Conservation (phyloP, 352 stramenopile species). For the Globisporangium alternatum region DNA sequence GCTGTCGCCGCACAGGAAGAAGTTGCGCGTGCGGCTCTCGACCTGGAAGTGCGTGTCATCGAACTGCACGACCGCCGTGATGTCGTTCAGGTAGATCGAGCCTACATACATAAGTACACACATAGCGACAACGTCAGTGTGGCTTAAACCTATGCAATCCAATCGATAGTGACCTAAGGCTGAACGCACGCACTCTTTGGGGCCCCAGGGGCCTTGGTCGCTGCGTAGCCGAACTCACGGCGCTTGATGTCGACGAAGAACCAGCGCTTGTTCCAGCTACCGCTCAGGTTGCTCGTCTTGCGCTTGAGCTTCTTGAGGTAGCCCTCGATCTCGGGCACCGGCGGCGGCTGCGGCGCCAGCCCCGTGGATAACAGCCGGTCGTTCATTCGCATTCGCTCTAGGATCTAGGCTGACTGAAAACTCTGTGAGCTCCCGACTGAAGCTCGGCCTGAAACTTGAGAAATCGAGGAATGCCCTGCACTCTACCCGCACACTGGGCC, state of each 20-base stretch:
- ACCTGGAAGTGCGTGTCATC: conserved; percentile 86
- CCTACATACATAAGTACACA: conserved; percentile 24
- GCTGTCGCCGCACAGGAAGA: conserved; percentile 83
- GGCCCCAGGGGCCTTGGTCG: conserved; percentile 38
- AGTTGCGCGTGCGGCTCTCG: conserved; percentile 79
- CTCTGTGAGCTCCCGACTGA: not conserved
- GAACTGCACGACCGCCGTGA: conserved; percentile 83
- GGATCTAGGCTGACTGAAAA: not conserved
- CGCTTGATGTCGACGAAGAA: conserved; percentile 81
- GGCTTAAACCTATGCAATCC: not conserved
- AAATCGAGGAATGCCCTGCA: conserved; percentile 1
- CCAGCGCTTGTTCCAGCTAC: conserved; percentile 85
- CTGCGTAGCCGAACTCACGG: conserved; percentile 72
- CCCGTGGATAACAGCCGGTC: conserved; percentile 5
- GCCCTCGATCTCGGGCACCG: conserved; percentile 76
- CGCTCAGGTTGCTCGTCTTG: conserved; percentile 72
- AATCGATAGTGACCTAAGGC: not conserved
- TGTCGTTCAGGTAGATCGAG: conserved; percentile 84
- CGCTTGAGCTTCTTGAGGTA: conserved; percentile 88
- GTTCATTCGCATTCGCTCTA: conserved; percentile 3
- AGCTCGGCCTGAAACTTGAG: not conserved
- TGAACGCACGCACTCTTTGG: conserved; percentile 36
- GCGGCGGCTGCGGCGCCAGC: conserved; percentile 40
- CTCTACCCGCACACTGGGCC: too few relatives aligned
- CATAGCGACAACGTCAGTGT: not conserved